Percentiles rank a stretch among this genome's conserved stretches.
Conservation (phyloP, 305 asterid genomes). For the Fraxinus greggii region DNA sequence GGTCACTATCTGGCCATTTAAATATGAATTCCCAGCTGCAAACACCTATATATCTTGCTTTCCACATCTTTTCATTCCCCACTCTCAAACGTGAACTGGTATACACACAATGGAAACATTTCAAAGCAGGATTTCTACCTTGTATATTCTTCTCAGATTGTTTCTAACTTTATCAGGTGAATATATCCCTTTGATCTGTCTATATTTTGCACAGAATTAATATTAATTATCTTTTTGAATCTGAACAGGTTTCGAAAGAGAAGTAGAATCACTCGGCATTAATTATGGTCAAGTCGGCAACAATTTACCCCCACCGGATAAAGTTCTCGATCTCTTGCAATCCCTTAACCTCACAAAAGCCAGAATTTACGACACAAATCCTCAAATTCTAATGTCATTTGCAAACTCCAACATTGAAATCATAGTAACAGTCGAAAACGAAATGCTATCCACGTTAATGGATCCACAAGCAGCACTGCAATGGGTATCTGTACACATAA, state of each 20-base stretch:
- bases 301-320: conserved; percentile 37
- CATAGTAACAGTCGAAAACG: conserved; percentile 49
- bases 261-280: conserved; percentile 35
- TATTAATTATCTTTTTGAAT: neutral
- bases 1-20: neutral
- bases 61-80: neutral
- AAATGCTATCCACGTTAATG: conserved; percentile 42
- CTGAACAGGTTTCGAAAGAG: conserved; percentile 16
- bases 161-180: conserved; percentile 33
- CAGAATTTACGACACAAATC: conserved; percentile 59
- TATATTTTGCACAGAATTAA: neutral
- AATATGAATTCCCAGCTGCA: neutral
- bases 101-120: conserved; percentile 19
- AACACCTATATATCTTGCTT: neutral
- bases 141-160: conserved; percentile 32
- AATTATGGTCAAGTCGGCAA: conserved; percentile 47
- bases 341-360: conserved; percentile 45
- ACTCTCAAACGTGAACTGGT: neutral
- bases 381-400: conserved; percentile 47
- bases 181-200: neutral
- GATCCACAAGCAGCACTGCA: conserved; percentile 49
- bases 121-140: conserved; percentile 24
- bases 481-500: conserved; percentile 50
- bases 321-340: conserved; percentile 38
- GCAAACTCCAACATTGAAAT: conserved; percentile 51